phyloP scores from a whole-genome alignment of 2,329 filamentous ascomycete species.

The Epichloe hybrida region DNA sequence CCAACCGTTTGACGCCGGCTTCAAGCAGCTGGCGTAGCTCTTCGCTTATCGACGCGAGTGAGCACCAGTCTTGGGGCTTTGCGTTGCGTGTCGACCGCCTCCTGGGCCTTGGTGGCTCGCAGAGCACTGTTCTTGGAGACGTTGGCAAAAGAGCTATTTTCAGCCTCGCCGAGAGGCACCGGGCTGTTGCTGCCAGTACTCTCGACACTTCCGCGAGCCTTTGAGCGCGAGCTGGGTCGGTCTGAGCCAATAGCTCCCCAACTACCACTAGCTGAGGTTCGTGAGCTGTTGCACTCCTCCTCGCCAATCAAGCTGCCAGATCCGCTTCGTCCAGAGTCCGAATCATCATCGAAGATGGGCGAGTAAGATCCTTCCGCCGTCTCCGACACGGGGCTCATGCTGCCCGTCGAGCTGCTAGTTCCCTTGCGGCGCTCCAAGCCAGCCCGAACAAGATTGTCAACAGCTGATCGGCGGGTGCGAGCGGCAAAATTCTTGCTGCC shows the following conservation, averaged over 20 bases:
- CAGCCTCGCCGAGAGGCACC: conserved; percentile 27
- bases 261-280: conserved; percentile 58
- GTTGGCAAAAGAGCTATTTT: conserved; percentile 49
- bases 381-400: conserved; percentile 84
- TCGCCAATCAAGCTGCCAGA: conserved; percentile 73
- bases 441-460: conserved; percentile 82
- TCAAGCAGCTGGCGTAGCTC: conserved; percentile 25
- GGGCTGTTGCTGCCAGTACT: conserved; percentile 46
- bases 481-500: conserved; percentile 96
- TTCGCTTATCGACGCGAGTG: conserved; percentile 82
- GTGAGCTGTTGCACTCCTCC: conserved; percentile 55
- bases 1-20: neutral
- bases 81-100: conserved; percentile 50
- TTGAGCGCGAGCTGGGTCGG: conserved; percentile 59
- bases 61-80: conserved; percentile 79
- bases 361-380: conserved; percentile 53
- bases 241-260: conserved; percentile 78
- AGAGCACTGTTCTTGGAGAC: conserved; percentile 48
- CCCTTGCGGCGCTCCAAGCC: conserved; percentile 75
- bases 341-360: conserved; percentile 59
- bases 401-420: conserved; percentile 57
- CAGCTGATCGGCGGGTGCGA: conserved; percentile 79
- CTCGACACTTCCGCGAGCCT: conserved; percentile 47
- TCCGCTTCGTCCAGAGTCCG: conserved; percentile 55
- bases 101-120: conserved; percentile 37